A percentile compares a stretch with the other conserved stretches of the same genome.
Conservation (phyloP, 2,329 filamentous ascomycete genomes). For the Aureobasidium subglaciale region DNA sequence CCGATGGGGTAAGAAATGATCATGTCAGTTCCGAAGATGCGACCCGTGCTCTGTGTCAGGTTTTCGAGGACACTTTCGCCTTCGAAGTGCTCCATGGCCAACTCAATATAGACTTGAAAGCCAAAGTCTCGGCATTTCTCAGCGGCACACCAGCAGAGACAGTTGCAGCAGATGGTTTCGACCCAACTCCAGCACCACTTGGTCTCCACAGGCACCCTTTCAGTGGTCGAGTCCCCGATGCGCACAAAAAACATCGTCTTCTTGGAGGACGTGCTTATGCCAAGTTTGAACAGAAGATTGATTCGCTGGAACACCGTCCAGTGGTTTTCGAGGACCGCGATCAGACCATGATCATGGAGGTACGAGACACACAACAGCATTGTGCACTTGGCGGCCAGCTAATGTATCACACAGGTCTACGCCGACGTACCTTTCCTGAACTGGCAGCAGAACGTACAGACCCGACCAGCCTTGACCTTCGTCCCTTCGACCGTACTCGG, state of each 20-base stretch:
- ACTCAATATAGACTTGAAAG: neutral
- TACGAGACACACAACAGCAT: neutral
- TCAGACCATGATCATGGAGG: slow-evolving; percentile 11
- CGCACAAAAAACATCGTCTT: slow-evolving; percentile 4
- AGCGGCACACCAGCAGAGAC: neutral
- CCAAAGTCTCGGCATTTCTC: slow-evolving; percentile 11
- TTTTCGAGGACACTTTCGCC: slow-evolving; percentile 9
- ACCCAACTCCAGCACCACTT: neutral
- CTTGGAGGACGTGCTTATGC: slow-evolving; percentile 1
- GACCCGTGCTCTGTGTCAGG: slow-evolving; percentile 9
- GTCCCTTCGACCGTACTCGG: slow-evolving; percentile 36
- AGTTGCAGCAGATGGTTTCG: neutral
- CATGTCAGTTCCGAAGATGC: slow-evolving; percentile 6
- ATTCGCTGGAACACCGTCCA: neutral
- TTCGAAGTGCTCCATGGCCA: slow-evolving; percentile 1
- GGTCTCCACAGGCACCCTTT: neutral
- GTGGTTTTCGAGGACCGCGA: slow-evolving; percentile 8
- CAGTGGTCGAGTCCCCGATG: neutral
- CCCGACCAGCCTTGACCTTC: slow-evolving; percentile 36
- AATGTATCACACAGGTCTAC: neutral
- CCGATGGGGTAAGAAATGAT: neutral
- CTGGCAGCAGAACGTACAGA: slow-evolving; percentile 36
- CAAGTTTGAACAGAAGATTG: slow-evolving; percentile 3
- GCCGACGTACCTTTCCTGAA: slow-evolving; percentile 25
- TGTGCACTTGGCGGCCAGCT: neutral